phyloP scores from a whole-genome alignment of 805 yeast genomes.

The Teunomyces barrocoloradensis region DNA sequence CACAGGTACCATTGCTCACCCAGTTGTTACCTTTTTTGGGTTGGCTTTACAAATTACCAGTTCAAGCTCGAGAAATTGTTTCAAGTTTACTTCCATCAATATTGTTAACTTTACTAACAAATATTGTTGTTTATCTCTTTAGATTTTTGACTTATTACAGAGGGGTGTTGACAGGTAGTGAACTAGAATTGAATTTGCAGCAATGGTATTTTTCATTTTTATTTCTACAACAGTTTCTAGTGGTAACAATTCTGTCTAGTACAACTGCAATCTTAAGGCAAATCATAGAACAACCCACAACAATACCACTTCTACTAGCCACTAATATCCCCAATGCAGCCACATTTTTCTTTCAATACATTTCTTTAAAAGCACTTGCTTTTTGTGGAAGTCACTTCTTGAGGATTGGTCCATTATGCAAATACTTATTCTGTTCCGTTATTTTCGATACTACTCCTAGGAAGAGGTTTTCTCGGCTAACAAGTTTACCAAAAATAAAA shows the following conservation, averaged over 20 bases:
- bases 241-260: constrained; percentile 83
- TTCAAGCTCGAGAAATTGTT: constrained; percentile 48
- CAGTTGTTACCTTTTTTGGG: constrained; percentile 57
- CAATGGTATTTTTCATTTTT: constrained; percentile 74
- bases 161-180: constrained; percentile 60
- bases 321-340: constrained; percentile 82
- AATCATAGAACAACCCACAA: constrained; percentile 64
- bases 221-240: constrained; percentile 79
- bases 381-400: constrained; percentile 71
- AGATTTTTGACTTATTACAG: constrained; percentile 52
- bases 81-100: constrained; percentile 69
- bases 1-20: constrained; percentile 69
- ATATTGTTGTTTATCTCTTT: constrained; percentile 58
- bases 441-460: constrained; percentile 61
- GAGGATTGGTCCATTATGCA: constrained; percentile 52
- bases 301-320: constrained; percentile 71
- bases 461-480: constrained; percentile 44
- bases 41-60: constrained; percentile 57
- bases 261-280: constrained; percentile 60
- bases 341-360: constrained; percentile 77
- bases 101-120: constrained; percentile 60
- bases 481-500: constrained; percentile 43
- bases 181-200: constrained; percentile 69
- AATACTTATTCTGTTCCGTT: constrained; percentile 32
- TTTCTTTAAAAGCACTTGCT: constrained; percentile 71